Evolutionary conservation across 495 filamentous ascomycete genomes (phyloP).

Genomic region (Penicillium bialowiezense): DNA sequence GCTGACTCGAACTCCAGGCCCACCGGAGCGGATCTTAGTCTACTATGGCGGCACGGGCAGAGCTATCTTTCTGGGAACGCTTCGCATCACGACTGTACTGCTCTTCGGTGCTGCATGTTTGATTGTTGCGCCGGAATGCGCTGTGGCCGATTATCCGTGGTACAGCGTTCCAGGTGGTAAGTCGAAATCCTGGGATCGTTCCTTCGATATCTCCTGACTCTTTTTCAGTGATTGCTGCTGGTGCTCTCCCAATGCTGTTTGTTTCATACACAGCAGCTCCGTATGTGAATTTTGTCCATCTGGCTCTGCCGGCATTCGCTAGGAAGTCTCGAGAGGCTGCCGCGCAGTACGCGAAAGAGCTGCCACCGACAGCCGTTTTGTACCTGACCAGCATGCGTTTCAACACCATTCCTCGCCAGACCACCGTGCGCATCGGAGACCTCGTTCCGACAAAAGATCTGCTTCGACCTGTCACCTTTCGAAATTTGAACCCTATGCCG

Average conservation of each 20-base stretch:
- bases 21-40: slow-evolving; percentile 60
- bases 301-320: slow-evolving; percentile 67
- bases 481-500: slow-evolving; percentile 30
- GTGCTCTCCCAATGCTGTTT: slow-evolving; percentile 64
- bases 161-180: slow-evolving; percentile 48
- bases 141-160: slow-evolving; percentile 43
- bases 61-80: slow-evolving; percentile 61
- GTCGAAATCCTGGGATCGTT: slow-evolving; percentile 5
- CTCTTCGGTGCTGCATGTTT: slow-evolving; percentile 61
- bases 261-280: slow-evolving; percentile 62
- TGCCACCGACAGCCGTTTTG: slow-evolving; percentile 61
- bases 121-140: slow-evolving; percentile 59
- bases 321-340: slow-evolving; percentile 64
- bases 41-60: slow-evolving; percentile 69
- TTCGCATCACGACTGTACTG: slow-evolving; percentile 71
- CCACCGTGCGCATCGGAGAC: slow-evolving; percentile 38
- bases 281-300: slow-evolving; percentile 69
- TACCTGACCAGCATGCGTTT: slow-evolving; percentile 71
- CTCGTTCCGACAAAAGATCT: slow-evolving; percentile 28
- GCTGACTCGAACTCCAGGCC: slow-evolving; percentile 25
- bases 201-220: not conserved
- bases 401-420: slow-evolving; percentile 40
- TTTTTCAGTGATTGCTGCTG: slow-evolving; percentile 51
- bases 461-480: slow-evolving; percentile 40
- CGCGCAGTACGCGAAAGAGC: slow-evolving; percentile 57